Conservation (phyloP, 164 flowering plant genomes). For the Magnolia kwangsiensis region DNA sequence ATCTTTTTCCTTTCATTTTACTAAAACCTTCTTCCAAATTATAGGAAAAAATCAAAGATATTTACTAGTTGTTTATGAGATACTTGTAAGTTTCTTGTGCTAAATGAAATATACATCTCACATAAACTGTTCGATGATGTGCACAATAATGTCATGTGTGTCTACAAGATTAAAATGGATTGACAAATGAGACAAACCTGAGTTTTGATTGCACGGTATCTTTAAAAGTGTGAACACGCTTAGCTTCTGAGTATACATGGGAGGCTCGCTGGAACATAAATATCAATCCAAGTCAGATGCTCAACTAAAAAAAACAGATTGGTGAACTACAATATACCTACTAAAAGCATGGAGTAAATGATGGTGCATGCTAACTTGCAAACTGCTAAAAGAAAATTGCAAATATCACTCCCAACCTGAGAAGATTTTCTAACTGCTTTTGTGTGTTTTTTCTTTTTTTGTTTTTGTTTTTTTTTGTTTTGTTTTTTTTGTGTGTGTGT, state of each 20-base stretch:
- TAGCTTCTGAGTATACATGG: constrained; percentile 96
- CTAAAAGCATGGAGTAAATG: too few species aligned
- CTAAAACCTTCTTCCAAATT: neutral
- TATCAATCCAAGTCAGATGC: constrained; percentile 2
- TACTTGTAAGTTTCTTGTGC: neutral
- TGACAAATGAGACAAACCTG: constrained; percentile 37
- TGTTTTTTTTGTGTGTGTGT: too few species aligned
- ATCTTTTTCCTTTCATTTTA: neutral
- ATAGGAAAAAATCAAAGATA: neutral
- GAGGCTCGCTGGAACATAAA: constrained; percentile 68
- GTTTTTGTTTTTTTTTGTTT: too few species aligned
- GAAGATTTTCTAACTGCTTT: too few species aligned
- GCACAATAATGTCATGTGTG: neutral
- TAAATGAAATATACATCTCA: neutral
- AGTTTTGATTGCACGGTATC: constrained; percentile 69
- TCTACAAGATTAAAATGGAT: neutral
- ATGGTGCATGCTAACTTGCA: too few species aligned
- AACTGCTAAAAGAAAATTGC: too few species aligned
- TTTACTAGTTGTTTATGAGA: neutral
- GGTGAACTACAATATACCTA: neutral
- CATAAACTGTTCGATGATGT: neutral
- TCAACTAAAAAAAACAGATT: neutral
- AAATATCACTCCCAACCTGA: too few species aligned
- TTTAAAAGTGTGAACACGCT: constrained; percentile 84
- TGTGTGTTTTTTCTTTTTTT: too few species aligned